Base-by-base conservation (phyloP, 2,329 filamentous ascomycete species). In the Lecanoromycetidae sp. region DNA sequence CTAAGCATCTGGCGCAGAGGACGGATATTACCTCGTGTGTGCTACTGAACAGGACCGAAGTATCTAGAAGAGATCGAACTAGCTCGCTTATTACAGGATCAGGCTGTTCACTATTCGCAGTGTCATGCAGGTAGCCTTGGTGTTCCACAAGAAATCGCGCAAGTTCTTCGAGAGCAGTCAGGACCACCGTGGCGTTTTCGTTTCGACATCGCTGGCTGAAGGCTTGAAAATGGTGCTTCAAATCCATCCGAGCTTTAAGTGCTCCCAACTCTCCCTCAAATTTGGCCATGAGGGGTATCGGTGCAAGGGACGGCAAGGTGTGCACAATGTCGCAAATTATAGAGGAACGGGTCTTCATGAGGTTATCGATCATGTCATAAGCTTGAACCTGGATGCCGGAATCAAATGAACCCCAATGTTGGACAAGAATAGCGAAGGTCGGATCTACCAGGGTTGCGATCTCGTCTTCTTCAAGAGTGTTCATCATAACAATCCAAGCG, bases 181-280 rank as follows among this genome's bases (percentile, higher is more conserved):
- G 73, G 17, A 94, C 85, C 38, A 98, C 88, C 1, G 84, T 82
- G 0, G 81, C 76, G 59, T 90, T 93, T 55, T 98, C 91, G 57
- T 91, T 87, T 33, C 74, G 70, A 46, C 93, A 76, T 52, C 91
- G 77, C 54, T 77, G 71, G 19, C 80, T 74, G 54, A 94, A 91
- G 3, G 86, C 73, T 32, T 75, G 71, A 49, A 90, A 79, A 9
- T 77, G 72, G 44, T 78, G 80, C 55, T 80, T 76, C 13, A 76
- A 68, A 55, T 84, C 81, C 49, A 84, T 75, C 17, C 76, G 72
- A 3, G 66, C 67, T 55, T 85, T 84, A 50, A 91, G 66, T 1
- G 71, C 67, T 12, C 72, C 70, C 8, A 98, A 69, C 49, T 77
- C 75, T 5, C 65, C 62, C 56, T 88, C 83, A 13, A 87, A 73